phyloP scores from a whole-genome alignment of 2,329 filamentous ascomycete genomes.

The Aspergillus amoenus region DNA sequence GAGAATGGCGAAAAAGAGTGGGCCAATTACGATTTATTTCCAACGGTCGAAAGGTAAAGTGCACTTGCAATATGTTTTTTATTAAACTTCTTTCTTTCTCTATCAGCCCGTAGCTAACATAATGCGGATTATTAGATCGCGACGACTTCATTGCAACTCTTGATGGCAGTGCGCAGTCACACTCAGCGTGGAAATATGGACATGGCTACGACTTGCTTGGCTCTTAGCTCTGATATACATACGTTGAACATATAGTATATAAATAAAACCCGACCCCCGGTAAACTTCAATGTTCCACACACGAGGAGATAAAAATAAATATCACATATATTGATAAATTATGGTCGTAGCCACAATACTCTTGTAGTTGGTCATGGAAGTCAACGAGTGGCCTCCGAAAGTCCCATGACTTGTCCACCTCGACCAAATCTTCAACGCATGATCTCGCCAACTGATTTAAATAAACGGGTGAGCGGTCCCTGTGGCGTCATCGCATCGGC shows the following conservation, averaged over 20 bases:
- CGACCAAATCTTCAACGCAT: not conserved
- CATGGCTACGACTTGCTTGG: not conserved
- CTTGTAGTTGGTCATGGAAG: too few relatives aligned
- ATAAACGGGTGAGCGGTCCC: not conserved
- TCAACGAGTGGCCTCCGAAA: not conserved
- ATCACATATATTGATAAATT: too few relatives aligned
- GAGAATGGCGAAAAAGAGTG: conserved; percentile 16
- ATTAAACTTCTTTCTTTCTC: not conserved
- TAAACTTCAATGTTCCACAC: too few relatives aligned
- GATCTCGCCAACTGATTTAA: not conserved
- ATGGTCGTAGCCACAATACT: too few relatives aligned
- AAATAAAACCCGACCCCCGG: too few relatives aligned
- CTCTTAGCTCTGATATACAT: not conserved
- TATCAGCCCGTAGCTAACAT: not conserved
- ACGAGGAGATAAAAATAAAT: too few relatives aligned
- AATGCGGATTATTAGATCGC: conserved; percentile 14
- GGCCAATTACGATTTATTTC: conserved; percentile 28
- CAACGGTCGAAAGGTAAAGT: conserved; percentile 21
- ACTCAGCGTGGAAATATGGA: not conserved
- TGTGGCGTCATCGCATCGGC: not conserved
- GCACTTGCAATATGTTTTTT: not conserved
- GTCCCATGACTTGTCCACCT: not conserved
- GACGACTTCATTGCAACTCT: conserved; percentile 20
- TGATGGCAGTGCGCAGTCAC: not conserved
- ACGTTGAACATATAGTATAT: too few relatives aligned